A percentile compares a stretch with the other conserved stretches of the same genome.
Conservation (phyloP, 2,329 filamentous ascomycete species). For the Venturia asperata region DNA sequence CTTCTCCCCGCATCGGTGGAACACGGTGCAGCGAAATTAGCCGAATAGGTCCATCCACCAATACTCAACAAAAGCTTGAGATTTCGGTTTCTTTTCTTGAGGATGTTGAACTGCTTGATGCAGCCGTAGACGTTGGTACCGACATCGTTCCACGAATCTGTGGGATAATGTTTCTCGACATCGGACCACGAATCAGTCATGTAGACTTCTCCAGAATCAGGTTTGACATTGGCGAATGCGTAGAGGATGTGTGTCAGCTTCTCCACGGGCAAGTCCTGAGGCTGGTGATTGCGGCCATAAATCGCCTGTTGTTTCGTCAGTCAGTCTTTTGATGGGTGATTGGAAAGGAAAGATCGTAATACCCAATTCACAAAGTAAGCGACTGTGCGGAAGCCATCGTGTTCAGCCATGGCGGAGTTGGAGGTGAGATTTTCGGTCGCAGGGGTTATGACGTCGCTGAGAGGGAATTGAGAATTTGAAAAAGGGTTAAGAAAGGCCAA, state of each 20-base stretch:
- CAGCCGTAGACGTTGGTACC: slow-evolving; percentile 72
- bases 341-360: too few species aligned
- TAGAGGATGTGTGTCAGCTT: slow-evolving; percentile 91
- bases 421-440: neutral
- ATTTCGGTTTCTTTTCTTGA: slow-evolving; percentile 69
- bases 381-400: slow-evolving; percentile 14
- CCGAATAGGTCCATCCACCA: slow-evolving; percentile 75
- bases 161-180: slow-evolving; percentile 58
- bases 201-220: slow-evolving; percentile 68
- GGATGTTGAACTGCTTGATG: slow-evolving; percentile 66
- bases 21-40: slow-evolving; percentile 67
- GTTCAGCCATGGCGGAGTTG: slow-evolving; percentile 9
- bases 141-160: slow-evolving; percentile 57
- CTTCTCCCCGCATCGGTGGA: slow-evolving; percentile 54
- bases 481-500: neutral
- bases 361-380: slow-evolving; percentile 20
- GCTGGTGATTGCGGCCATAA: slow-evolving; percentile 78
- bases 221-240: slow-evolving; percentile 78
- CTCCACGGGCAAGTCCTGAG: slow-evolving; percentile 71
- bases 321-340: neutral
- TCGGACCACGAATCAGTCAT: slow-evolving; percentile 66
- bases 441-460: neutral
- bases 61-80: slow-evolving; percentile 77
- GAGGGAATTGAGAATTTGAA: neutral
- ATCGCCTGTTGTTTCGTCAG: slow-evolving; percentile 52